Percentiles rank a stretch among this genome's conserved stretches.
phyloP scores from a whole-genome alignment of 768 basidiomycete genomes.

The Trichaptum fuscoviolaceum region DNA sequence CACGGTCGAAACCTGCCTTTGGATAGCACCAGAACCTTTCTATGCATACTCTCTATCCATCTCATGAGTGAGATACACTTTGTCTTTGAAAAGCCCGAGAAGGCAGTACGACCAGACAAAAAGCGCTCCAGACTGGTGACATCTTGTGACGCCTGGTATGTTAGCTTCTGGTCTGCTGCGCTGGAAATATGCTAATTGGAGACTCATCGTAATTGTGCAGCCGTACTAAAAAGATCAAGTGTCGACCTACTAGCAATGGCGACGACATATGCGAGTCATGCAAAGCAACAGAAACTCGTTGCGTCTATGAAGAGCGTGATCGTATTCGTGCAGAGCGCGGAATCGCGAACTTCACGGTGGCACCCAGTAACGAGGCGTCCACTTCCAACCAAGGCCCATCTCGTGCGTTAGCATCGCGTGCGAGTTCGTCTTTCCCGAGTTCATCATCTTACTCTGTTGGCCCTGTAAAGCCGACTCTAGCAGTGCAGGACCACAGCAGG shows the following conservation, averaged over 20 bases:
- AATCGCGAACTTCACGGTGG: constrained; percentile 8
- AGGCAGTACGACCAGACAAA: constrained; percentile 12
- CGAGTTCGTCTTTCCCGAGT: constrained; percentile 7
- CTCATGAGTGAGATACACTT: constrained; percentile 19
- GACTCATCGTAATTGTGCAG: constrained; percentile 7
- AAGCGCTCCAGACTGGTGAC: constrained; percentile 21
- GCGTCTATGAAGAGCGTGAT: constrained; percentile 19
- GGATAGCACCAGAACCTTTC: background rate
- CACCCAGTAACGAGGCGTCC: constrained; percentile 8
- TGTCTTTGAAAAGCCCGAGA: constrained; percentile 21
- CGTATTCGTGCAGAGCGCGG: constrained; percentile 21
- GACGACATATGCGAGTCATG: constrained; percentile 17
- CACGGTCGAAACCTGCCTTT: background rate
- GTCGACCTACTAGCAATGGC: constrained; percentile 13
- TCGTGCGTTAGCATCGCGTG: background rate
- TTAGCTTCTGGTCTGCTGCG: constrained; percentile 1
- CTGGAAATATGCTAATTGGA: constrained; percentile 2
- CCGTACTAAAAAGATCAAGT: constrained; percentile 22
- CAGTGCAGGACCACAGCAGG: background rate
- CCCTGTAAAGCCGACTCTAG: constrained; percentile 3
- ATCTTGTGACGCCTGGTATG: constrained; percentile 19
- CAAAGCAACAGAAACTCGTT: constrained; percentile 13
- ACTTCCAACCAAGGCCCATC: background rate
- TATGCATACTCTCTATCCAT: background rate
- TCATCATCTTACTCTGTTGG: constrained; percentile 4